These are phyloP conservation scores for Avicennia marina DNA, from an alignment of 257 asterid genomes.

Conservation along the genomic window DNA sequence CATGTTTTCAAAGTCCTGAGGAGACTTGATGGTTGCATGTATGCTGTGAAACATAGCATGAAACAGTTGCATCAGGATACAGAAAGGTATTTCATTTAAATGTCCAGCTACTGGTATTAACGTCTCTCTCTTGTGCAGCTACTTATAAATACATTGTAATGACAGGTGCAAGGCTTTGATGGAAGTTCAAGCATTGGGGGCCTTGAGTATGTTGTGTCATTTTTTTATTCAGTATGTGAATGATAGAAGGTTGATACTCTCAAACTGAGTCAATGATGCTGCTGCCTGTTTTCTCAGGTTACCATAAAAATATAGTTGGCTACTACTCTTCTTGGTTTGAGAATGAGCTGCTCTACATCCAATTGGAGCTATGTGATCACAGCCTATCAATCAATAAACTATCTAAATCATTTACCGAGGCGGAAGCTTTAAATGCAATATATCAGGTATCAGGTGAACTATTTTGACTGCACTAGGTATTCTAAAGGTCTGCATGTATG, in stretches of 20 bases:
- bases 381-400: conserved; percentile 50
- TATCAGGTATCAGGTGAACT: conserved; percentile 53
- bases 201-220: conserved; percentile 51
- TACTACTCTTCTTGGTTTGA: conserved; percentile 94
- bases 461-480: too few species aligned
- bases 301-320: conserved; percentile 72
- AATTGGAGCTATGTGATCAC: conserved; percentile 88
- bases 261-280: neutral
- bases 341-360: conserved; percentile 78
- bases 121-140: too few species aligned
- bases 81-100: conserved; percentile 54
- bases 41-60: conserved; percentile 80
- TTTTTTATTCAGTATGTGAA: too few species aligned
- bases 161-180: conserved; percentile 49
- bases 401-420: conserved; percentile 47
- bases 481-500: too few species aligned
- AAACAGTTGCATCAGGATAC: conserved; percentile 62
- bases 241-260: neutral
- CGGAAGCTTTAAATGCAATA: conserved; percentile 60
- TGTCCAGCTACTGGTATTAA: too few species aligned
- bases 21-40: conserved; percentile 91
- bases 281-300: conserved; percentile 40
- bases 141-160: conserved; percentile 10
- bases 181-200: conserved; percentile 97
- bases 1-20: conserved; percentile 78